phyloP scores from a whole-genome alignment of 805 yeast genomes.

The Candida piceae region DNA sequence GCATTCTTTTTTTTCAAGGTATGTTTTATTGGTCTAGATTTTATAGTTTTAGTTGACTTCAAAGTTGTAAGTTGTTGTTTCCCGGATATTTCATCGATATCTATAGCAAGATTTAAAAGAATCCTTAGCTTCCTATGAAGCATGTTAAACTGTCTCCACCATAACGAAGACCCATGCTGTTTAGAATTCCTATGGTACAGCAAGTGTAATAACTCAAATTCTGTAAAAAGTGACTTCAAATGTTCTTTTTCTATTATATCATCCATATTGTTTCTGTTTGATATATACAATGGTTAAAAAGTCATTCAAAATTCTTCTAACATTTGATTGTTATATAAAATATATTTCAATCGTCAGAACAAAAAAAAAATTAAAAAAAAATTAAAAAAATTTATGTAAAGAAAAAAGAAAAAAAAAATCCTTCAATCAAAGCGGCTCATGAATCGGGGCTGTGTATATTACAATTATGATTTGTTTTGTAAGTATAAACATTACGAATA shows the following conservation, averaged over 20 bases:
- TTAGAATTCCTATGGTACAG: slow-evolving; percentile 67
- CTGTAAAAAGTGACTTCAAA: slow-evolving; percentile 32
- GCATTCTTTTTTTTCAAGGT: slow-evolving; percentile 4
- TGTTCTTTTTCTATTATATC: neutral
- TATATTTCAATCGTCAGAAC: too few species aligned
- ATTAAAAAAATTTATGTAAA: too few species aligned
- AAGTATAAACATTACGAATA: too few species aligned
- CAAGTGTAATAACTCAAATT: slow-evolving; percentile 55
- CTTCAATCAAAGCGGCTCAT: too few species aligned
- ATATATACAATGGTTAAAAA: too few species aligned
- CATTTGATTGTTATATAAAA: too few species aligned
- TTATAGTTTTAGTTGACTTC: slow-evolving; percentile 7
- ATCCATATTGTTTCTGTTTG: too few species aligned
- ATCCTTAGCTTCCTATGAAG: slow-evolving; percentile 52
- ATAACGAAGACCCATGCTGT: slow-evolving; percentile 65
- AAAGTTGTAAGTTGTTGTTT: slow-evolving; percentile 7
- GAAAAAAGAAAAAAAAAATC: too few species aligned
- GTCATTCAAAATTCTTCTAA: too few species aligned
- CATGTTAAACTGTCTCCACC: slow-evolving; percentile 73
- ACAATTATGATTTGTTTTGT: too few species aligned
- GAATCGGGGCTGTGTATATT: too few species aligned
- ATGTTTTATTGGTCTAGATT: slow-evolving; percentile 9
- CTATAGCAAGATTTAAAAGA: slow-evolving; percentile 29
- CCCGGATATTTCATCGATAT: slow-evolving; percentile 17
- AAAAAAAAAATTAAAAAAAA: too few species aligned